Evolutionary conservation across 2,329 filamentous ascomycete genomes (phyloP).

Genomic region (Aspergillus japonicus): DNA sequence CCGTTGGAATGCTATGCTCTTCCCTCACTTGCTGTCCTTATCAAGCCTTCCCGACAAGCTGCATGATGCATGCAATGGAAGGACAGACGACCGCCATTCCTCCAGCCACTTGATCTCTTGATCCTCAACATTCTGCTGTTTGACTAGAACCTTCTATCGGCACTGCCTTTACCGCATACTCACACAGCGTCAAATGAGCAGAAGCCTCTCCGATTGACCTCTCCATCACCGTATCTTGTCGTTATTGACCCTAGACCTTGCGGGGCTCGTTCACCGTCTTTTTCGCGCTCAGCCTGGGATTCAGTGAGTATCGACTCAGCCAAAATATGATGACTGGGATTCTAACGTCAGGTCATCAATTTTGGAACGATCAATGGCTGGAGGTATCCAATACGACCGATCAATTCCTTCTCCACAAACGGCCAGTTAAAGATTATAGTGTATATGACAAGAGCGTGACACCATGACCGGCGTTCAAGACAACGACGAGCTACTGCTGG

Average conservation of each 20-base stretch:
- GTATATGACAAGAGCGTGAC: neutral
- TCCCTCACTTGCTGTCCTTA: conserved; percentile 5
- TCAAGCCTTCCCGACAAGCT: conserved; percentile 4
- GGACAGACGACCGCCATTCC: conserved; percentile 1
- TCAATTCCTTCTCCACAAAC: neutral
- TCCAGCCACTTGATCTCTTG: neutral
- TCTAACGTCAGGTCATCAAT: neutral
- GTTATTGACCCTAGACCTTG: neutral
- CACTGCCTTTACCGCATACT: neutral
- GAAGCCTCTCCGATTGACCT: neutral
- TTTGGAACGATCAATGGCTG: neutral
- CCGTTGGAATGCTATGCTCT: neutral
- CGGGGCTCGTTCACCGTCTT: conserved; percentile 16
- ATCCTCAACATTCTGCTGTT: neutral
- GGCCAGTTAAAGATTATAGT: neutral
- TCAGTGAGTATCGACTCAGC: neutral
- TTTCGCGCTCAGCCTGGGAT: conserved; percentile 2
- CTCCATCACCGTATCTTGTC: neutral
- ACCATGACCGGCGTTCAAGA: conserved; percentile 49
- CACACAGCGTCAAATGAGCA: neutral
- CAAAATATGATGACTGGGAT: neutral
- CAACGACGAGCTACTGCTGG: conserved; percentile 60
- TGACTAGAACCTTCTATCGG: neutral
- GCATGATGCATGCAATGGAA: neutral
- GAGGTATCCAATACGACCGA: neutral